Evolutionary conservation across 192 early-diverging fungal species (phyloP).

Genomic region (Podila epicladia): DNA sequence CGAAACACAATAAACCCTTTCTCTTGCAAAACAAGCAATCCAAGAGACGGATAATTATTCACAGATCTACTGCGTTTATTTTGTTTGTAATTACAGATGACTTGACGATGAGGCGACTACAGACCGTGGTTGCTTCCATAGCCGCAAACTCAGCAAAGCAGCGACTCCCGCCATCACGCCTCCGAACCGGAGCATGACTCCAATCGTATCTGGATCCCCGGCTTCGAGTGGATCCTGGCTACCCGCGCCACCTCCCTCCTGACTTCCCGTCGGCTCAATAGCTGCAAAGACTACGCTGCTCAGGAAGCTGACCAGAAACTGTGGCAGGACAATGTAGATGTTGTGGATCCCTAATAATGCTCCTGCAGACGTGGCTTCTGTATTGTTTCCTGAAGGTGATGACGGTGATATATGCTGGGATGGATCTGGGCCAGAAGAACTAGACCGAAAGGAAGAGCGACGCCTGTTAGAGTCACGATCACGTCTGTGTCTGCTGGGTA

Average conservation of each 20-base stretch:
- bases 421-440: not conserved
- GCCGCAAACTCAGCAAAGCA: constrained; percentile 41
- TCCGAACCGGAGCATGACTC: constrained; percentile 64
- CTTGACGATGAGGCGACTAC: too few relatives aligned
- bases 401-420: not conserved
- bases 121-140: constrained; percentile 44
- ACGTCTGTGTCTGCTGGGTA: not conserved
- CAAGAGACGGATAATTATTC: too few relatives aligned
- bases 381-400: not conserved
- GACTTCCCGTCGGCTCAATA: constrained; percentile 57
- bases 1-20: not conserved
- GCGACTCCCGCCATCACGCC: constrained; percentile 66
- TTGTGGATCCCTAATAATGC: constrained; percentile 94
- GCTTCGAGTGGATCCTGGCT: not conserved
- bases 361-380: constrained; percentile 64
- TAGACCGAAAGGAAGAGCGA: constrained; percentile 8
- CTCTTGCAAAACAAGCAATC: too few relatives aligned
- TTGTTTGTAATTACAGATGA: too few relatives aligned
- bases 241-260: not conserved
- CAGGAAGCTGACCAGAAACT: constrained; percentile 87
- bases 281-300: constrained; percentile 85
- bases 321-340: constrained; percentile 93
- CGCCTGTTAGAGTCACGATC: constrained; percentile 1
- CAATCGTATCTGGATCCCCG: constrained; percentile 56
- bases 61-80: too few relatives aligned